Percentiles rank a stretch among this genome's conserved stretches.
phyloP scores from a whole-genome alignment of 257 asterid genomes.

The Lithospermum erythrorhizon region DNA sequence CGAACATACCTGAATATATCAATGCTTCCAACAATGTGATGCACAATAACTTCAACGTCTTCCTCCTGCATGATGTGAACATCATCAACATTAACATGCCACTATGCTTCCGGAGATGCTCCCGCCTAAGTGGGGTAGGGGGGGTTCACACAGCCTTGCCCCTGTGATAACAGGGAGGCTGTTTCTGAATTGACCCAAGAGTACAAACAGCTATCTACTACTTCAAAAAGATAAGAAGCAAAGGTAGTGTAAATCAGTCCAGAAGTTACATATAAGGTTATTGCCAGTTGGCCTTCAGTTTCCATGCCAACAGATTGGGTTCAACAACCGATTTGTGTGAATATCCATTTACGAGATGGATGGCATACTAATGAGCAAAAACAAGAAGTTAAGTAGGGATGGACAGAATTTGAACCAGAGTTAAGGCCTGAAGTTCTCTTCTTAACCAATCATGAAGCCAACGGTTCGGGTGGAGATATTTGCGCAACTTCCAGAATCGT shows the following conservation, averaged over 20 bases:
- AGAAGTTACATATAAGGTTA: background rate
- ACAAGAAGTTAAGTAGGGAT: background rate
- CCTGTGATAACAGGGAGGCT: too few relatives aligned
- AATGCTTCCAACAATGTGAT: conserved; percentile 55
- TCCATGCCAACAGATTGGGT: background rate
- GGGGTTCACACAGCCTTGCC: too few relatives aligned
- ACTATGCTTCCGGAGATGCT: too few relatives aligned
- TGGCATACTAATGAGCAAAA: background rate
- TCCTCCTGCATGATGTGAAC: conserved; percentile 44
- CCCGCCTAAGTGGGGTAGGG: too few relatives aligned
- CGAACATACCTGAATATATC: conserved; percentile 46
- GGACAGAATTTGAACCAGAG: conserved; percentile 32
- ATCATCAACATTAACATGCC: too few relatives aligned
- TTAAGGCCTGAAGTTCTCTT: conserved; percentile 68
- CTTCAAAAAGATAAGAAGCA: too few relatives aligned
- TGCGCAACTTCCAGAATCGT: conserved; percentile 57
- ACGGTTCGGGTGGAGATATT: conserved; percentile 41
- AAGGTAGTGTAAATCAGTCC: background rate
- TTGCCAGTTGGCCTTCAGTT: background rate
- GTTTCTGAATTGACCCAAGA: too few relatives aligned
- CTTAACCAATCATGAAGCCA: conserved; percentile 57
- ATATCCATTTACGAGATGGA: background rate
- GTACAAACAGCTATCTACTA: too few relatives aligned
- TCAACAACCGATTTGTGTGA: background rate
- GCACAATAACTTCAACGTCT: conserved; percentile 59